Evolutionary conservation across 2,329 filamentous ascomycete genomes (phyloP), one percentile per base, ranked within the genome.

Genomic region (Colletotrichum aenigma): DNA sequence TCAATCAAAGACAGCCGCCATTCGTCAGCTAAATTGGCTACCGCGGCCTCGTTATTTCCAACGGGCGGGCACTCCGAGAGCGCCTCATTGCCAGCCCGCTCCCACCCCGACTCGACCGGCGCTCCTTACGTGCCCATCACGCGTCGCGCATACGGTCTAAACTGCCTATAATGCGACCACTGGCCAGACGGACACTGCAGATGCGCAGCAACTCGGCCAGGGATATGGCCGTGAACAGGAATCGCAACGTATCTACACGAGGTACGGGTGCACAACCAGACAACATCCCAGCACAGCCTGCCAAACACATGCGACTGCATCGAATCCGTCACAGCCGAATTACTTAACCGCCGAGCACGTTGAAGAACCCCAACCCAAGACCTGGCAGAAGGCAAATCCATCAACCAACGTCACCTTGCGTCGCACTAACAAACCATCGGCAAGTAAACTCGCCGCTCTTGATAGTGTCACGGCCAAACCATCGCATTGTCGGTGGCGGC

Each of bases 401-500:
- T 30, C 30, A 55, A 60, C 36, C 55, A 30, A 36, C 66, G 38
- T 58, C 66, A 58, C 24, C 15, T 68, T 16, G 32, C 21, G 52
- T 71, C 36, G 34, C 71, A 71, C 48, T 38, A 75, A 72, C 68
- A 43, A 62, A 56, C 16, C 55, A 30, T 52, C n/a, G 24, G 21
- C 36, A 72, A 34, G 34, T 30, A n/a, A 10, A 36, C n/a, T 66
- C 55, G 28, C 34, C 26, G 26, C 32, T 38, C 7, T 24, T 66
- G 68, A 36, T 62, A 66, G 72, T 62, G 68, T 56, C 66, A 70
- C 28, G 60, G n/a, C 48, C 58, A 48, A 34, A 58, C 60, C 65
- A 34, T 28, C 52, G 72, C 72, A 75, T 75, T 66, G 68, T 55
- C n/a, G 52, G 72, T 43, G 68, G 68, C 72, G 52, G 69, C 36